Evolutionary conservation across 768 basidiomycete genomes (phyloP), one percentile per base, ranked within the genome.

Genomic region (Neoboletus subvelutipes): DNA sequence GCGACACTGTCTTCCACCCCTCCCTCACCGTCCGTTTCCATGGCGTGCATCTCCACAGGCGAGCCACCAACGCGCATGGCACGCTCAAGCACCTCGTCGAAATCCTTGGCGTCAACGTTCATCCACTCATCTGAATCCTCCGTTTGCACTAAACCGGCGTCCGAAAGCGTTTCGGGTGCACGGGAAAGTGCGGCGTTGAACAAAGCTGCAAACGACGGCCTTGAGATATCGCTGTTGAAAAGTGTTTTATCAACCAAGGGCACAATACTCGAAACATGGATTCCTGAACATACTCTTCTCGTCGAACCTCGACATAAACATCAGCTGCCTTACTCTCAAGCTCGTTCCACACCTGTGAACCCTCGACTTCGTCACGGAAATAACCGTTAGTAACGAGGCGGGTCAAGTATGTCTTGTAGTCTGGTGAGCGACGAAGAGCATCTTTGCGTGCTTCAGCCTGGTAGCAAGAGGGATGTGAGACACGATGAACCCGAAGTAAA

Each of bases 61-160:
- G 60, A 50, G 39, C 67, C 65, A 49, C 50, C 56, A 34, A 45
- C 46, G 4, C 29, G 58, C 53, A 66, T 58, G 5, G 76, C 78
- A 57, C 73, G 74, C 62, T 82, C 79, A 50, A 98, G 72, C 73
- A 88, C 80, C 12, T 79, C 78, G 64, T 98, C 94, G 60, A 97
- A 84, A 66, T 87, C 82, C 45, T 85, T 79, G 0, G 83, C 78
- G 55, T 92, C 83, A 33, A 98, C 76, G 50, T 84, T 85, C n/a
- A 98, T 76, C 97, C 97, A 99, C 1, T 81, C 81, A 58, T 96
- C 94, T 9, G 78, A 71, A 61, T 90, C 87, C 67, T 95, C 92
- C n/a, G 73, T 72, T 48, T 69, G 65, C 11, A 34, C 43, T 10
- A 55, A 11, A 46, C 56, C 59, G 5, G 47, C 24, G 40, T 63